Conservation (phyloP, 2,329 filamentous ascomycete genomes). For the Chaetomiaceae sp. region DNA sequence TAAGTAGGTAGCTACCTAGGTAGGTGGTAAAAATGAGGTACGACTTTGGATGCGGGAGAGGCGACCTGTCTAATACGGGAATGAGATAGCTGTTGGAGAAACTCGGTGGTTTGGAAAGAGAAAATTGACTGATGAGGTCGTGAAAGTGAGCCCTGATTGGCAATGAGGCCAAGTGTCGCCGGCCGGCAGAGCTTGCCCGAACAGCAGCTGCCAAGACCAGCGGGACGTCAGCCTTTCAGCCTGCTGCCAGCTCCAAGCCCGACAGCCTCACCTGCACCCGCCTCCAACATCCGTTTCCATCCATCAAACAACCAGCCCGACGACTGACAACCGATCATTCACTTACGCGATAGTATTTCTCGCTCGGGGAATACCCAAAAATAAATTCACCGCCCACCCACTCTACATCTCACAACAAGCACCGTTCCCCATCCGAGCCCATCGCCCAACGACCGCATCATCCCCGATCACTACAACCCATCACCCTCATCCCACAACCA, state of each 20-base stretch:
- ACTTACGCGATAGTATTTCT: neutral
- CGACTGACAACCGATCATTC: neutral
- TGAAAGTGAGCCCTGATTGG: neutral
- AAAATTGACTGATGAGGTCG: neutral
- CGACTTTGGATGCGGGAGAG: too few relatives aligned
- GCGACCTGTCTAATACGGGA: too few relatives aligned
- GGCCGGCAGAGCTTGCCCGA: neutral
- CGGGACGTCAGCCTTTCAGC: conserved; percentile 39
- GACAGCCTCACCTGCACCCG: conserved; percentile 25
- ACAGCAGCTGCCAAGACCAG: conserved; percentile 13
- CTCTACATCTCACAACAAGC: neutral
- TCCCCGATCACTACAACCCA: neutral
- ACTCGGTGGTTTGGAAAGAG: too few relatives aligned
- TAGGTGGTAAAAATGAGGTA: too few relatives aligned
- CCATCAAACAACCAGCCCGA: neutral
- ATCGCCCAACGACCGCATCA: neutral
- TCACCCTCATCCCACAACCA: neutral
- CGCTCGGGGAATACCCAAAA: neutral
- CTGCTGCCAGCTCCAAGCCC: conserved; percentile 25
- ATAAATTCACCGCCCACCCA: neutral
- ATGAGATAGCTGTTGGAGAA: too few relatives aligned
- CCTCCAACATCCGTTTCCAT: neutral
- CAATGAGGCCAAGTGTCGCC: neutral
- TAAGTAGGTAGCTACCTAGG: too few relatives aligned
- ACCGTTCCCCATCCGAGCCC: neutral